Base-by-base conservation (phyloP, 495 filamentous ascomycete genomes). In the Ascodesmis nigricans region DNA sequence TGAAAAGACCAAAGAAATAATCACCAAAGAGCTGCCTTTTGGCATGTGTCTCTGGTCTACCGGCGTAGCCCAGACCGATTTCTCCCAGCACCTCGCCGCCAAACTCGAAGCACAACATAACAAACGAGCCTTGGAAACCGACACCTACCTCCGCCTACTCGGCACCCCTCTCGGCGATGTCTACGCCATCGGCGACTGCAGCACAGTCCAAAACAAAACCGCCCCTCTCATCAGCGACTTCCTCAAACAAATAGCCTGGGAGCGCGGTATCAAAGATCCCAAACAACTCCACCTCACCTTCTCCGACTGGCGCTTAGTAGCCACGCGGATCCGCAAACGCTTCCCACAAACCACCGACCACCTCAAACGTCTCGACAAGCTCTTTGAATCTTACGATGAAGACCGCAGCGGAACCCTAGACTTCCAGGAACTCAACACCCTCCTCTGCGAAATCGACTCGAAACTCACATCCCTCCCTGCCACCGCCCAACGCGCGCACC, bases 31-130 rank as follows among this genome's bases (percentile, higher is more conserved):
- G 39, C 71, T 99, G 2, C 90, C 90, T 0, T 90, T 79, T 62
- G 84, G 77, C 30, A 91, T 99, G 57, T 95, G 87, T 47, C 62
- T 99, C 4, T 99, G 90, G 90, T 95, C 87, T 0, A 99, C 90
- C 1, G 90, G 90, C 36, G 84, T 99, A 25, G 74, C 81, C 0
- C 87, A 91, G 53, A 73, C 76, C 11, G 69, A 75, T 7, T 68
- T 99, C 43, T 75, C 67, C 53, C 66, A 78, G 54, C 67, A 56
- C 3, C 60, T 95, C 7, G 71, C 80, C 5, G 58, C 57, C 2
- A 73, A 77, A 44, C 64, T 91, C 10, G 52, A 63, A 1, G 52
- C 58, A 5, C 90, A 99, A 51, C 78, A 67, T 31, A 99, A 99
- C 56, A 67, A 65, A 22, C 82, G 83, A 46, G 90, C 90, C 10